Percentiles rank a stretch among this genome's conserved stretches.
Evolutionary conservation across 2,329 filamentous ascomycete species (phyloP).

Genomic region (Conoideocrella luteorostrata): DNA sequence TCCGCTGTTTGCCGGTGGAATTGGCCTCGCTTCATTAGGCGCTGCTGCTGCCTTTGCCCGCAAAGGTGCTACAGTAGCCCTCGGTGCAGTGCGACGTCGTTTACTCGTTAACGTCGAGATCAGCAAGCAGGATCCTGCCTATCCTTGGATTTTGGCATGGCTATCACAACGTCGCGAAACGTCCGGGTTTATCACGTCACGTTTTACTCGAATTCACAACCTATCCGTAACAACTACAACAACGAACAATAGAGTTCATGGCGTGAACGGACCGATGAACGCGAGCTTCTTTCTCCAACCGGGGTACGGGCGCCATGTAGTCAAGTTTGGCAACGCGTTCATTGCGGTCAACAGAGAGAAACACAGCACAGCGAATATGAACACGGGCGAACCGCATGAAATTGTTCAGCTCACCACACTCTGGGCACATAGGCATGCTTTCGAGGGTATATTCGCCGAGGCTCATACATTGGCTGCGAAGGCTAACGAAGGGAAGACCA

Average conservation of each 20-base stretch:
- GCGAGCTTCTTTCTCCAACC: conserved; percentile 86
- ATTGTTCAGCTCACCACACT: conserved; percentile 88
- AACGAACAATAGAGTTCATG: conserved; percentile 53
- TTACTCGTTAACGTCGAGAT: conserved; percentile 95
- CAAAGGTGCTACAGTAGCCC: conserved; percentile 64
- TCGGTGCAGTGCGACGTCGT: conserved; percentile 70
- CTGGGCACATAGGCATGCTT: conserved; percentile 81
- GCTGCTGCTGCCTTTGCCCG: conserved; percentile 76
- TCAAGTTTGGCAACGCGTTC: conserved; percentile 81
- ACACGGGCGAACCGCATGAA: conserved; percentile 86
- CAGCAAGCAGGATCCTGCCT: conserved; percentile 86
- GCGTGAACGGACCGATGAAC: conserved; percentile 58
- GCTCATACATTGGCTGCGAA: conserved; percentile 74
- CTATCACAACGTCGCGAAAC: conserved; percentile 73
- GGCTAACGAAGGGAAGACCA: conserved; percentile 84
- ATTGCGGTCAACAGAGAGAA: conserved; percentile 83
- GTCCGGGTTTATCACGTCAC: conserved; percentile 52
- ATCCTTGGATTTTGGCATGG: conserved; percentile 92
- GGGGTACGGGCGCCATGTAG: conserved; percentile 80
- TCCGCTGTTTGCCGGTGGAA: conserved; percentile 63
- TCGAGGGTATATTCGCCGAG: conserved; percentile 83
- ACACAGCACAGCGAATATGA: conserved; percentile 72
- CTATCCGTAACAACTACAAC: conserved; percentile 50
- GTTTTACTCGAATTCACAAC: conserved; percentile 54
- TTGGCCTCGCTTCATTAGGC: conserved; percentile 85